A percentile compares a stretch with the other conserved stretches of the same genome.
Conservation (phyloP, 2,329 filamentous ascomycete species). For the Diplodia corticola region DNA sequence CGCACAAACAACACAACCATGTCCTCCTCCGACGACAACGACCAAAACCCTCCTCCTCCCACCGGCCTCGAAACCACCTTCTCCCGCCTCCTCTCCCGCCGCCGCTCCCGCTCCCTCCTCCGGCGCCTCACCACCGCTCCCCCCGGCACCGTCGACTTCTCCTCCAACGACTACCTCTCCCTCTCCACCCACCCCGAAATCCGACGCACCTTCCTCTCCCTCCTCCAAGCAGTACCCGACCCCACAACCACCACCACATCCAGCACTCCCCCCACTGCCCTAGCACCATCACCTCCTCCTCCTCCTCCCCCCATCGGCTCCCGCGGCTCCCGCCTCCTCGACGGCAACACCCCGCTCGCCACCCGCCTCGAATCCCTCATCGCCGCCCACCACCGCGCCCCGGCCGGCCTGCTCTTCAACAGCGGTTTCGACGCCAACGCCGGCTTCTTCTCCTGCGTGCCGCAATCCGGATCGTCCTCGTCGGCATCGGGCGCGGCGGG, state of each 20-base stretch:
- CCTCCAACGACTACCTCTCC: conserved; percentile 66
- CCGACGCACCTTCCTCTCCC: conserved; percentile 50
- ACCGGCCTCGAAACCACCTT: conserved; percentile 31
- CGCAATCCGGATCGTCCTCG: no score
- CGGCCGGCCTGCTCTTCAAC: conserved; percentile 60
- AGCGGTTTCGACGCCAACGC: conserved; percentile 55
- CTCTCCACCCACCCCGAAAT: conserved; percentile 52
- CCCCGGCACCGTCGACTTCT: conserved; percentile 56
- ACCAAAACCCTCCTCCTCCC: neutral
- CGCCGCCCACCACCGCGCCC: conserved; percentile 60
- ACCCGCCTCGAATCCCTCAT: conserved; percentile 60
- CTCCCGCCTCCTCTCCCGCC: conserved; percentile 38
- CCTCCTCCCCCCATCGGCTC: conserved; percentile 51
- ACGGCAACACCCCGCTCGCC: conserved; percentile 64
- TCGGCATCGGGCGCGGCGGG: no score
- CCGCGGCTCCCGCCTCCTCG: conserved; percentile 62
- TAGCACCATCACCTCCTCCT: conserved; percentile 57
- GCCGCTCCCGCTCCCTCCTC: conserved; percentile 40
- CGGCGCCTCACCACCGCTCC: conserved; percentile 34
- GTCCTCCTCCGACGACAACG: no score
- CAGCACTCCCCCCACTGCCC: conserved; percentile 55
- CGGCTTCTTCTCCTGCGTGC: conserved; percentile 50
- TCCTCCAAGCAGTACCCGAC: conserved; percentile 38
- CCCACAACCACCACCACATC: conserved; percentile 59
- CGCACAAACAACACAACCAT: neutral